Percentiles rank a stretch among this genome's conserved stretches.
Conservation (phyloP, 148 eudicot species). For the Selenicereus undatus region DNA sequence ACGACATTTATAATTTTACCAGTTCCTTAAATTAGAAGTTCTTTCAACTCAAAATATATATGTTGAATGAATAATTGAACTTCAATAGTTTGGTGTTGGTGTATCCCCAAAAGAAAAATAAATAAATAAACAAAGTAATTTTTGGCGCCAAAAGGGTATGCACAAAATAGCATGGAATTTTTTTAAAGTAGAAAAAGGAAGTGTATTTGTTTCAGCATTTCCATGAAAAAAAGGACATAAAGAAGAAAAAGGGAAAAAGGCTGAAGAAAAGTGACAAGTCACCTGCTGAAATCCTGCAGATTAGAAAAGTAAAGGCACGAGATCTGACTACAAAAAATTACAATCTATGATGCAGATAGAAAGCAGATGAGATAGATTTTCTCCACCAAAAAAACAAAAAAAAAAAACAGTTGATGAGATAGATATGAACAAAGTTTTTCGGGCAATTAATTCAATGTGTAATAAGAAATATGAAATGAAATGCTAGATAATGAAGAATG, state of each 20-base stretch:
- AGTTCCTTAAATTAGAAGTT: neutral
- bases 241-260: neutral
- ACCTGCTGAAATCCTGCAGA: conserved; percentile 11
- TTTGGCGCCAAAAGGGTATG: conserved; percentile 7
- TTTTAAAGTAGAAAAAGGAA: conserved; percentile 17
- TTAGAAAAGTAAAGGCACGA: conserved; percentile 29
- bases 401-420: neutral
- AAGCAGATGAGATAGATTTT: neutral
- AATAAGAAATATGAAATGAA: neutral
- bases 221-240: neutral
- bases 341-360: conserved; percentile 11
- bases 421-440: neutral
- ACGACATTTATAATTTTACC: neutral
- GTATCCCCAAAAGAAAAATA: too few relatives aligned
- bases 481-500: neutral
- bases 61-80: neutral
- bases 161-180: conserved; percentile 11
- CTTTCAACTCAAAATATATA: neutral
- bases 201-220: neutral
- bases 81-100: too few relatives aligned
- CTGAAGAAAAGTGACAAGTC: conserved; percentile 22
- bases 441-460: neutral
- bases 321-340: conserved; percentile 16
- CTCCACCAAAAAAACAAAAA: too few relatives aligned
- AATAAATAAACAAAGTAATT: neutral